Evolutionary conservation across 2,329 filamentous ascomycete species (phyloP).

Genomic region (Zopfia rhizophila): DNA sequence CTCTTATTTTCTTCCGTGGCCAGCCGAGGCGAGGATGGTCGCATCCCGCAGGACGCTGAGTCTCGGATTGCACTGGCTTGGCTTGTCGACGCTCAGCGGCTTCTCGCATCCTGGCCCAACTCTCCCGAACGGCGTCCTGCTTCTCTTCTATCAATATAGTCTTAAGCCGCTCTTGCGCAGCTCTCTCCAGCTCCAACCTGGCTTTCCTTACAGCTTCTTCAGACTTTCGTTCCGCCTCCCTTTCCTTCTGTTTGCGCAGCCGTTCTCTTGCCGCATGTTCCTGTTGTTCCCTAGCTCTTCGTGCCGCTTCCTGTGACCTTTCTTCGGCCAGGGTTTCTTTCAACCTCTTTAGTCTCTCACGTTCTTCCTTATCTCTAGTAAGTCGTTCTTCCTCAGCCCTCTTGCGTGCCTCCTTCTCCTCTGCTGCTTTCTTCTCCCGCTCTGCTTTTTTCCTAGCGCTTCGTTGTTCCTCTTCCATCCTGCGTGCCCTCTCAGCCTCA

Average conservation of each 20-base stretch:
- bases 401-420: conserved; percentile 8
- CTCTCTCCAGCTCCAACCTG: not conserved
- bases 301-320: conserved; percentile 4
- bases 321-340: conserved; percentile 1
- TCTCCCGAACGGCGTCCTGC: no score
- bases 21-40: conserved; percentile 7
- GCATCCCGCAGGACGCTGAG: conserved; percentile 1
- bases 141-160: no score
- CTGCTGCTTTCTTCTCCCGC: no score
- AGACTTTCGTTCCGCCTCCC: no score
- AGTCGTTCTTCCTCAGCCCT: conserved; percentile 9
- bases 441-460: no score
- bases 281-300: conserved; percentile 7
- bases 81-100: conserved; percentile 1
- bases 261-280: conserved; percentile 3
- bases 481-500: conserved; percentile 9
- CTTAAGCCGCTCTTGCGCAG: no score
- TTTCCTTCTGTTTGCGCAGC: conserved; percentile 2
- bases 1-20: conserved; percentile 4
- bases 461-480: conserved; percentile 4
- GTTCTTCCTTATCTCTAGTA: conserved; percentile 7
- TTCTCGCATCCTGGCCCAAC: no score
- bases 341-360: not conserved
- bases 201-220: conserved; percentile 1
- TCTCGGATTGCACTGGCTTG: not conserved